Evolutionary conservation across 495 filamentous ascomycete genomes (phyloP), one percentile per base, ranked within the genome.

Genomic region (Aspergillus biplanus): DNA sequence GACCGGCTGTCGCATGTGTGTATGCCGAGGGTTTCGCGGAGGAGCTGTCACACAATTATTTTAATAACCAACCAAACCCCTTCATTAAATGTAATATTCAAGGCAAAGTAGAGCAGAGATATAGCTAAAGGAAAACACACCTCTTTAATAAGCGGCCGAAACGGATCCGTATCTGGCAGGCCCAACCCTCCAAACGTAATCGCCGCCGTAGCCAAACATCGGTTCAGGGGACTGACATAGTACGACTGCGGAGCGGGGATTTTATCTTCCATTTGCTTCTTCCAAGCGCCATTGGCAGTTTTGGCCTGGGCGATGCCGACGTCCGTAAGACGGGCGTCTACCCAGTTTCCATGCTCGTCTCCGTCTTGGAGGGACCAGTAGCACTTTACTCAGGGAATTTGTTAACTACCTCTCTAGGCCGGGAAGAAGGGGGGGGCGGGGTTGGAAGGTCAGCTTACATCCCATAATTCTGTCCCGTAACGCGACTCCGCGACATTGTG

Each of bases 1-100:
- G 85, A 84, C 0, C 92, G 83, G 5, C 84, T 83, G 73, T 97
- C 92, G 76, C 92, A 97, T 7, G 92, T 95, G 71, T 96, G 92
- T 34, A 87, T 78, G 18, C 88, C 86, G 59, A 93, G 83, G 1
- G 86, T 84, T 73, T 97, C 92, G 34, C 92, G 85, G 48, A 95
- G 73, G 18, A 86, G 73, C 76, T 79, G 48, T 18, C 21, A 27
- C 21, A 27, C 21, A 1, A 27, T 27, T 1, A 27, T 27, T 27
- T 27, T 27, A 27, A 27, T 27, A 27, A 27, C 1, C 21, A 27
- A 27, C 21, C 21, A 27, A 27, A 1, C 21, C 21, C 21, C 21
- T 27, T 27, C 21, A 27, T 27, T 27, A 27, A 27, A 27, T 27
- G 21, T 27, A 27, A 27, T 27, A 27, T 27, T 27, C 21, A 27